Evolutionary conservation across 2,329 filamentous ascomycete species (phyloP).

Genomic region (Sphaerulina populicola): DNA sequence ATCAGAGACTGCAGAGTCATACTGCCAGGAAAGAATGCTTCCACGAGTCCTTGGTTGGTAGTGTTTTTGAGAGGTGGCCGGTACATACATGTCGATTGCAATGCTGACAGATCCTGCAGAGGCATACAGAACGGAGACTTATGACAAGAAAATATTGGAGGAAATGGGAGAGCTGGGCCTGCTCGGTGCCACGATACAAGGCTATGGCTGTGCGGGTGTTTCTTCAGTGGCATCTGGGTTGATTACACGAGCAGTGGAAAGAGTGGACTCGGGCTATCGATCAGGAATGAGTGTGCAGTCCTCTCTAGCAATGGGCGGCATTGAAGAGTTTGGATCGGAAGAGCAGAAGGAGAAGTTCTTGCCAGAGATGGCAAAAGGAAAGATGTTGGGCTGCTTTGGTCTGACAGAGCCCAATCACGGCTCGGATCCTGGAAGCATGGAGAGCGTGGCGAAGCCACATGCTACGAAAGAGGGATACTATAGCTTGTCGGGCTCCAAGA

Average conservation of each 20-base stretch:
- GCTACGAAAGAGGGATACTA: conserved; percentile 76
- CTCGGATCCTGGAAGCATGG: conserved; percentile 85
- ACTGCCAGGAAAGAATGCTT: conserved; percentile 82
- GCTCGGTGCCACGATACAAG: conserved; percentile 74
- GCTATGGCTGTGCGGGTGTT: conserved; percentile 80
- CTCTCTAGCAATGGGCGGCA: conserved; percentile 87
- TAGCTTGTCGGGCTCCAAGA: conserved; percentile 72
- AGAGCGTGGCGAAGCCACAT: conserved; percentile 75
- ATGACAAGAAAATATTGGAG: conserved; percentile 73
- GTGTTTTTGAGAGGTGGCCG: neutral
- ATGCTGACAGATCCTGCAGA: conserved; percentile 43
- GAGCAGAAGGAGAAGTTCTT: conserved; percentile 82
- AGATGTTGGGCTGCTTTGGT: conserved; percentile 76
- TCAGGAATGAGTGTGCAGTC: conserved; percentile 92
- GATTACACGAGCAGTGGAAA: conserved; percentile 82
- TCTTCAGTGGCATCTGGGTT: conserved; percentile 82
- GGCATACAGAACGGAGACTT: conserved; percentile 77
- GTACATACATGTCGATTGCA: neutral
- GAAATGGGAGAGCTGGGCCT: conserved; percentile 93
- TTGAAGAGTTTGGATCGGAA: conserved; percentile 75
- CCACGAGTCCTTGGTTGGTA: conserved; percentile 70
- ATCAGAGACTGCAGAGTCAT: conserved; percentile 79
- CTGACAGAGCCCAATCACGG: conserved; percentile 90
- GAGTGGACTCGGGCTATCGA: conserved; percentile 83
- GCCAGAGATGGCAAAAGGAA: conserved; percentile 72